Conservation (phyloP, 257 asterid genomes). For the Linderniella brevidens region DNA sequence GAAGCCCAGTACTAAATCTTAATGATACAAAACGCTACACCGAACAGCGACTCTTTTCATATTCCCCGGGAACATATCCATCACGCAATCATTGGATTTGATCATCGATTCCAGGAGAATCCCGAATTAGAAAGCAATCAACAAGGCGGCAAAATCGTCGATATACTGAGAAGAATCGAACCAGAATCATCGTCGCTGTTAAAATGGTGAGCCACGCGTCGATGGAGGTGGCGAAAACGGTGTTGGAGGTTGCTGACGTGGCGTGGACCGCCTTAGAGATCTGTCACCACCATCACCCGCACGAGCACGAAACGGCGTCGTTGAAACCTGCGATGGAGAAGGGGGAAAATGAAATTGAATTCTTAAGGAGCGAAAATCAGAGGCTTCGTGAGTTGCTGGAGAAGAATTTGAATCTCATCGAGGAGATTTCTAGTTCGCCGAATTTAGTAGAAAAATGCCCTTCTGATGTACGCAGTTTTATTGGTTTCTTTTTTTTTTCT, state of each 20-base stretch:
- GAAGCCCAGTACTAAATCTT: no score
- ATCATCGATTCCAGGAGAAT: no score
- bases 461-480: slow-evolving; percentile 35
- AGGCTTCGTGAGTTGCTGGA: slow-evolving; percentile 57
- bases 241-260: slow-evolving; percentile 75
- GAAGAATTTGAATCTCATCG: slow-evolving; percentile 54
- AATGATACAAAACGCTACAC: no score
- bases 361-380: slow-evolving; percentile 48
- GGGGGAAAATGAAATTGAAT: slow-evolving; percentile 22
- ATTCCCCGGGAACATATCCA: no score
- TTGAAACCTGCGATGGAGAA: slow-evolving; percentile 1
- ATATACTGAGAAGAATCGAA: no score
- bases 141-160: no score
- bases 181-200: no score
- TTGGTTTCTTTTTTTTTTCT: neutral
- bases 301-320: slow-evolving; percentile 16
- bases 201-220: slow-evolving; percentile 23
- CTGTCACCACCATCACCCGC: slow-evolving; percentile 39
- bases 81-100: no score
- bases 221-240: slow-evolving; percentile 76
- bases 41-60: no score
- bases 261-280: slow-evolving; percentile 72
- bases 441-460: slow-evolving; percentile 40
- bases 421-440: slow-evolving; percentile 38
- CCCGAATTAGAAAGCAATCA: no score